These are phyloP conservation scores for Pseudonitzschia pungens DNA, from an alignment of 108 stramenopile species.

Conservation along the genomic window DNA sequence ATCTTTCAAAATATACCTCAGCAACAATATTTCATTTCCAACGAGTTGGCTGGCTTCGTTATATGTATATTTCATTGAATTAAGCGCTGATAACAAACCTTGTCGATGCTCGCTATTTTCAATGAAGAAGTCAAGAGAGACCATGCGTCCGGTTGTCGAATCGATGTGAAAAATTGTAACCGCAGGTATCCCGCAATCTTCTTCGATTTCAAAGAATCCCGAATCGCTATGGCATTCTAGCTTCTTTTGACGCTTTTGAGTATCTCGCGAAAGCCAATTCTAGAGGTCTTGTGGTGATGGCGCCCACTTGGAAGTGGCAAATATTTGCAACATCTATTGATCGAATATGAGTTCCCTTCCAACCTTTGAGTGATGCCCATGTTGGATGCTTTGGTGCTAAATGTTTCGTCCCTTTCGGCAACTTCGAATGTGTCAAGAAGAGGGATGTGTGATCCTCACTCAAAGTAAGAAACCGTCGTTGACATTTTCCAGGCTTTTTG, in stretches of 20 bases:
- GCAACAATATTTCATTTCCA: constrained; percentile 2
- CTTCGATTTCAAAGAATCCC: not conserved
- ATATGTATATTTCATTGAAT: constrained; percentile 1
- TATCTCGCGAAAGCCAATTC: not conserved
- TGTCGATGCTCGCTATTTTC: not conserved
- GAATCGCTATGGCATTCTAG: not conserved
- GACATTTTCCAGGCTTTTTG: not conserved
- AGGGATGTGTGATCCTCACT: not conserved
- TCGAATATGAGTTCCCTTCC: not conserved
- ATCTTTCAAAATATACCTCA: not conserved
- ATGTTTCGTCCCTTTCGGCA: not conserved
- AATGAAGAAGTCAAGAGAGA: constrained; percentile 1
- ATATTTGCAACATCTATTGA: not conserved
- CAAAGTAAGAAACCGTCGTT: not conserved
- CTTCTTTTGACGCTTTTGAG: not conserved
- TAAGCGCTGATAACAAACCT: not conserved
- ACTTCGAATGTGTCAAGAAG: constrained; percentile 7
- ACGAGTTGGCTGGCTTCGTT: not conserved
- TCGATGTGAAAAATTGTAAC: constrained; percentile 2
- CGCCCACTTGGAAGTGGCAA: constrained; percentile 1
- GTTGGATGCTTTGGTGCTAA: not conserved
- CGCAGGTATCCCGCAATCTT: not conserved
- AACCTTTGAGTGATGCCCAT: not conserved
- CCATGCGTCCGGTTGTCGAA: not conserved
- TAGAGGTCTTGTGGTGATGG: not conserved